phyloP scores from a whole-genome alignment of 768 basidiomycete genomes.

The Astraeus odoratus region DNA sequence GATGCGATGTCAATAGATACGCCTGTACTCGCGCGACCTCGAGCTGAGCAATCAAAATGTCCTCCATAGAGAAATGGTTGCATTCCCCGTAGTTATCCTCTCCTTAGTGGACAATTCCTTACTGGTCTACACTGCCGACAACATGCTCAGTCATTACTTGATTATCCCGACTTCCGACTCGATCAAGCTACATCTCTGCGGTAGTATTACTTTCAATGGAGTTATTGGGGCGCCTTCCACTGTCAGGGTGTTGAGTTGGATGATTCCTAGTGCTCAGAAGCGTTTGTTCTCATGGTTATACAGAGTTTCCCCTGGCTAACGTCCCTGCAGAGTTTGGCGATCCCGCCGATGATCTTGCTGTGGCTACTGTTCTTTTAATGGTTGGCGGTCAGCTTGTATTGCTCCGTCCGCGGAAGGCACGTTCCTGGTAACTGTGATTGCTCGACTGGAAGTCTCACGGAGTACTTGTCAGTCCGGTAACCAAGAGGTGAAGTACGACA shows the following conservation, averaged over 20 bases:
- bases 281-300: slow-evolving; percentile 43
- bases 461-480: slow-evolving; percentile 55
- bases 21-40: slow-evolving; percentile 89
- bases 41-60: slow-evolving; percentile 80
- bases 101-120: slow-evolving; percentile 94
- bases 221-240: slow-evolving; percentile 79
- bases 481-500: slow-evolving; percentile 92
- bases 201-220: slow-evolving; percentile 90
- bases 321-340: slow-evolving; percentile 77
- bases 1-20: slow-evolving; percentile 62
- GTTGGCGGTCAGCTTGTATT: slow-evolving; percentile 88
- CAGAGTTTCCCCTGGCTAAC: slow-evolving; percentile 5
- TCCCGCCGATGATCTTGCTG: slow-evolving; percentile 84
- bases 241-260: slow-evolving; percentile 92
- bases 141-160: slow-evolving; percentile 87
- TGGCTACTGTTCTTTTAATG: slow-evolving; percentile 93
- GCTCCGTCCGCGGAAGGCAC: slow-evolving; percentile 80
- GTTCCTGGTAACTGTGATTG: slow-evolving; percentile 6
- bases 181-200: slow-evolving; percentile 85
- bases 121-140: slow-evolving; percentile 90
- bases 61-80: slow-evolving; percentile 70
- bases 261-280: slow-evolving; percentile 90
- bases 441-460: slow-evolving; percentile 1
- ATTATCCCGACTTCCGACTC: slow-evolving; percentile 78
- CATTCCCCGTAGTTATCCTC: slow-evolving; percentile 75